phyloP scores from a whole-genome alignment of 192 early-diverging fungal species.

The Paraglomus brasilianum region DNA sequence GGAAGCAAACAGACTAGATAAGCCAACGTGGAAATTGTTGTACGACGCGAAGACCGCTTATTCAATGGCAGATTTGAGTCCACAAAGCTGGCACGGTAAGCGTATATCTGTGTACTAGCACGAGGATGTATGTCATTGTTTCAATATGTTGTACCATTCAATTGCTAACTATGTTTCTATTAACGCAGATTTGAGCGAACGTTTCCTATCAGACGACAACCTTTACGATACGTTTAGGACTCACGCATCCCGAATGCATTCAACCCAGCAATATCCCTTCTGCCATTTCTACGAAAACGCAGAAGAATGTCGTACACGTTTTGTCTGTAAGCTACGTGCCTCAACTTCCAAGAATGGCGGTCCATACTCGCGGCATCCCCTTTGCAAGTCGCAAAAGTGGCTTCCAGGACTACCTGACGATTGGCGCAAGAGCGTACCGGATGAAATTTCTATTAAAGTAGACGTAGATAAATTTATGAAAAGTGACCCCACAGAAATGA shows the following conservation, averaged over 20 bases:
- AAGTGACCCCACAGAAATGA: not conserved
- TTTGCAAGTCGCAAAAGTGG: slow-evolving; percentile 9
- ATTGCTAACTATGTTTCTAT: not conserved
- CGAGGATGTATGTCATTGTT: not conserved
- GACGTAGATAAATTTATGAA: not conserved
- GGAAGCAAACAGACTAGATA: slow-evolving; percentile 10
- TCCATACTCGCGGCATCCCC: not conserved
- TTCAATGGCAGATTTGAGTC: not conserved
- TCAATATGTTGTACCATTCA: not conserved
- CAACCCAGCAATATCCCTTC: slow-evolving; percentile 5
- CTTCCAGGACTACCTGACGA: slow-evolving; percentile 7
- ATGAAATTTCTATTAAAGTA: slow-evolving; percentile 3
- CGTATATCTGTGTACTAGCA: too few species aligned
- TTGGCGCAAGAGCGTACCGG: not conserved
- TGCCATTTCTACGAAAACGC: not conserved
- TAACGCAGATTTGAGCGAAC: slow-evolving; percentile 5
- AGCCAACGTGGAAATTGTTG: slow-evolving; percentile 19
- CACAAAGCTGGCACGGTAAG: slow-evolving; percentile 16
- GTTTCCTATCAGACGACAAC: not conserved
- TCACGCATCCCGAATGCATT: not conserved
- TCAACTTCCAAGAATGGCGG: slow-evolving; percentile 5
- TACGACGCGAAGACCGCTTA: slow-evolving; percentile 17
- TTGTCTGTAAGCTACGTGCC: slow-evolving; percentile 13
- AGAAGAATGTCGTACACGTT: slow-evolving; percentile 2
- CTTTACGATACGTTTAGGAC: slow-evolving; percentile 4